These are phyloP conservation scores for Flueggea neowawraea DNA, from an alignment of 441 rosid genomes.

Conservation along the genomic window DNA sequence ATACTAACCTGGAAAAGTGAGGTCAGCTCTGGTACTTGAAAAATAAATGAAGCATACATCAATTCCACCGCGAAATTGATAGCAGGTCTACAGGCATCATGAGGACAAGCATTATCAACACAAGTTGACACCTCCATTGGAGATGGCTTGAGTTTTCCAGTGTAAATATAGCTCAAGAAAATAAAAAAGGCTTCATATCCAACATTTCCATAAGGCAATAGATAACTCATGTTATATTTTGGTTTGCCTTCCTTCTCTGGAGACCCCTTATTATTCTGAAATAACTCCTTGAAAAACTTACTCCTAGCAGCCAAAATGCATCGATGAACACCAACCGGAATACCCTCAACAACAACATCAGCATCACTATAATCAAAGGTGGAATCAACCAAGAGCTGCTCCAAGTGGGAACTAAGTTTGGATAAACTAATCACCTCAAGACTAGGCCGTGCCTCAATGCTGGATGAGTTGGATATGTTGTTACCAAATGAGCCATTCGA, in stretches of 20 bases:
- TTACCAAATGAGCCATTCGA: constrained; percentile 53
- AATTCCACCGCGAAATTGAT: constrained; percentile 71
- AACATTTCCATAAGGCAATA: constrained; percentile 58
- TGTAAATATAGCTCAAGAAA: constrained; percentile 67
- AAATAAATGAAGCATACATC: constrained; percentile 75
- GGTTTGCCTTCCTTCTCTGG: constrained; percentile 52
- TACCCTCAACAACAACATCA: constrained; percentile 61
- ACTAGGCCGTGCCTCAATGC: constrained; percentile 32
- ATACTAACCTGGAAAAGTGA: constrained; percentile 75
- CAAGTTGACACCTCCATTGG: constrained; percentile 83
- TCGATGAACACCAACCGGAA: constrained; percentile 65
- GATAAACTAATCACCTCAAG: constrained; percentile 59
- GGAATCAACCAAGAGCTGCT: constrained; percentile 52
- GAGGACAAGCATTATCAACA: constrained; percentile 63
- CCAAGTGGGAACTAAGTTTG: constrained; percentile 74
- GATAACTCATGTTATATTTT: constrained; percentile 45
- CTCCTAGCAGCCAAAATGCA: constrained; percentile 88
- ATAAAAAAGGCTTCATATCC: constrained; percentile 71
- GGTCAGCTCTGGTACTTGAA: constrained; percentile 65
- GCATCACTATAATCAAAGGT: constrained; percentile 64
- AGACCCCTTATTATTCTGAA: constrained; percentile 42
- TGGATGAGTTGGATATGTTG: constrained; percentile 21
- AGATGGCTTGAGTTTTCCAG: constrained; percentile 64
- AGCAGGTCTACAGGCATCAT: constrained; percentile 83
- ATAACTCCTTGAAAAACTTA: constrained; percentile 52